Evolutionary conservation across 345 rosid genomes (phyloP), one percentile per base, ranked within the genome.

Genomic region (Linum lewisii): DNA sequence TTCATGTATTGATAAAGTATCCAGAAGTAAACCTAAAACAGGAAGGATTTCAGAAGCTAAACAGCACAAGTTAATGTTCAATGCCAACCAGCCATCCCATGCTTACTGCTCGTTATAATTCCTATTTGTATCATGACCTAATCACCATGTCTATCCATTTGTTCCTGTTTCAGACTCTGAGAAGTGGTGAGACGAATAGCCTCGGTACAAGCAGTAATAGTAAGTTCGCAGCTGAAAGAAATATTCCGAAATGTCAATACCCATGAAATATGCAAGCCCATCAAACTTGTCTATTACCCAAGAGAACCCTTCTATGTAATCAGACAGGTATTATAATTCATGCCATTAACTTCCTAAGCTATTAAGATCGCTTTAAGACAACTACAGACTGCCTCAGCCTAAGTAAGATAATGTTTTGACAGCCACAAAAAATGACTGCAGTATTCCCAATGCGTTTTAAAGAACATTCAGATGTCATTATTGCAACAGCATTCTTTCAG

Each of bases 391-490:
- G 20, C 44, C 57, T 60, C 44, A 37, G 25, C 34, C 23, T 37
- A 51, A 29, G 24, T 47, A 34, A 59, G 52, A 49, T 36, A 22
- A 47, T 58, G 47, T 68, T 19, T 71, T 63, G 44, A 63, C 76
- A 86, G 98, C 75, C 78, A 24, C 65, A 44, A 44, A 86, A 80
- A 65, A 80, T 86, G 51, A 72, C 76, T 20, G 90, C 82, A 21
- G 90, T 88, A 57, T 92, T 84, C 64, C 98, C 96, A 2, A 88
- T 92, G 82, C 85, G 90, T 21, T 86, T 86, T 78, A 86, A 74
- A 72, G 98, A 88, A 69, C 58, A 85, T 23, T 69, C 86, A 19
- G 98, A 92, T 68, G 90, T 84, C 63, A 75, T 77, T 57, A 78
- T 92, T 20, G 98, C 96, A 6, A 83, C 80, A 21, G 79, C 90